Evolutionary conservation across 2,329 filamentous ascomycete species (phyloP).

Genomic region (Lasiodiplodia gonubiensis): DNA sequence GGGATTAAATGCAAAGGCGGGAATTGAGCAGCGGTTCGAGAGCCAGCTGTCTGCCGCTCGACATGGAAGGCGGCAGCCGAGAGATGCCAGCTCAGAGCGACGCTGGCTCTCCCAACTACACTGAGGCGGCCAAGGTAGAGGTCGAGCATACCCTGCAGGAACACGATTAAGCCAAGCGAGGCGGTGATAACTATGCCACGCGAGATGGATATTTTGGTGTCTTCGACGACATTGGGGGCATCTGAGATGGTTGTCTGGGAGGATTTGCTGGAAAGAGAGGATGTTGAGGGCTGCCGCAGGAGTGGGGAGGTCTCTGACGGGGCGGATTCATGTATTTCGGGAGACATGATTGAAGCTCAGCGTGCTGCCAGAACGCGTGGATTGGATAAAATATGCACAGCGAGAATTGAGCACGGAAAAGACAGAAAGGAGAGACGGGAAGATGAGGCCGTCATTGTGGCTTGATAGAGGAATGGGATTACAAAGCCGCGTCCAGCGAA

Average conservation of each 20-base stretch:
- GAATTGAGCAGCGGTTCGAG: neutral
- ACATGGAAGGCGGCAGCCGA: neutral
- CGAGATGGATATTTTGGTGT: constrained; percentile 9
- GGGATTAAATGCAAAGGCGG: constrained; percentile 35
- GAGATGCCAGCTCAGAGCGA: neutral
- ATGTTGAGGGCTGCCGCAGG: constrained; percentile 1
- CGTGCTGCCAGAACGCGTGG: neutral
- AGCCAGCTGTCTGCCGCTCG: neutral
- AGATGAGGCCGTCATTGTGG: neutral
- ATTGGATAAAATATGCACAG: neutral
- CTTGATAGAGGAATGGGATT: constrained; percentile 23
- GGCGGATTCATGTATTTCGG: neutral
- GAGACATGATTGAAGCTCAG: constrained; percentile 13
- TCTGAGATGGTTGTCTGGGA: neutral
- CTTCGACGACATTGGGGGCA: neutral
- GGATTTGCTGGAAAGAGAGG: constrained; percentile 17
- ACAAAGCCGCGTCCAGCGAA: constrained; percentile 11
- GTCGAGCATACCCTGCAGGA: constrained; percentile 59
- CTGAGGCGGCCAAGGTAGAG: constrained; percentile 21
- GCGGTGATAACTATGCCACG: constrained; percentile 51
- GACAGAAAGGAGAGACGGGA: neutral
- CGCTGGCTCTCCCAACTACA: neutral
- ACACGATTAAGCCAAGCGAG: constrained; percentile 64
- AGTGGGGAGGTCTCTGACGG: constrained; percentile 24
- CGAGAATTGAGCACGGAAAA: neutral